Conservation (phyloP, 2,329 filamentous ascomycete species). For the Conoideocrella luteorostrata region DNA sequence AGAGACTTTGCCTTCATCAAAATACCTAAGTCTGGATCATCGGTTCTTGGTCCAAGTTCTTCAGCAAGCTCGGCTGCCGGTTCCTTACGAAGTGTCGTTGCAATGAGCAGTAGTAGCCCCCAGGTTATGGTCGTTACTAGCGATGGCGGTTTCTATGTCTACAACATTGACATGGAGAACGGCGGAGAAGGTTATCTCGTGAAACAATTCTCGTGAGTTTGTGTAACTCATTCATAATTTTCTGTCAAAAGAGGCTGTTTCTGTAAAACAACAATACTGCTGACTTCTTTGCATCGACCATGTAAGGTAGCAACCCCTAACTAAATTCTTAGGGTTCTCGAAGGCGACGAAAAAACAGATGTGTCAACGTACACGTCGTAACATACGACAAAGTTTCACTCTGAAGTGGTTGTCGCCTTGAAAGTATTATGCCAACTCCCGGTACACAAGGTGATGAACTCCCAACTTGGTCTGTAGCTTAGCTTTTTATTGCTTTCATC, state of each 20-base stretch:
- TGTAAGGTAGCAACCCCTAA: slow-evolving; percentile 8
- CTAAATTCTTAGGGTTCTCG: slow-evolving; percentile 37
- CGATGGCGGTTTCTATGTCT: slow-evolving; percentile 91
- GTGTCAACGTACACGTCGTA: slow-evolving; percentile 34
- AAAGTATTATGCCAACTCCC: not conserved
- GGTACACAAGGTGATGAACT: too few relatives aligned
- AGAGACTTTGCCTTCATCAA: slow-evolving; percentile 97
- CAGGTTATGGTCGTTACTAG: slow-evolving; percentile 98
- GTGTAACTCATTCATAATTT: too few relatives aligned
- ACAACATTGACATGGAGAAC: slow-evolving; percentile 88
- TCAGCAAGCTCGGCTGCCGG: slow-evolving; percentile 29
- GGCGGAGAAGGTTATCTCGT: slow-evolving; percentile 88
- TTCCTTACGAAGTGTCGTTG: slow-evolving; percentile 83
- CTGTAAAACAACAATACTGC: too few relatives aligned
- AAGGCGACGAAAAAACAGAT: slow-evolving; percentile 49
- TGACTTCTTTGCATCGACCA: not conserved
- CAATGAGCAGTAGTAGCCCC: slow-evolving; percentile 89
- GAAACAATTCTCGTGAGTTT: slow-evolving; percentile 82
- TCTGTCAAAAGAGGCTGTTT: too few relatives aligned
- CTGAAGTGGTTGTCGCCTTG: not conserved
- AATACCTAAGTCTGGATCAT: slow-evolving; percentile 57
- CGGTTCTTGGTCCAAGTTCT: slow-evolving; percentile 14
- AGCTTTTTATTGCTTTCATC: too few relatives aligned
- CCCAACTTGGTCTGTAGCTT: too few relatives aligned
- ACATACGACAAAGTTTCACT: not conserved